These are phyloP conservation scores for Gymnopus androsaceus DNA, from an alignment of 1,284 basidiomycete genomes.

Conservation along the genomic window DNA sequence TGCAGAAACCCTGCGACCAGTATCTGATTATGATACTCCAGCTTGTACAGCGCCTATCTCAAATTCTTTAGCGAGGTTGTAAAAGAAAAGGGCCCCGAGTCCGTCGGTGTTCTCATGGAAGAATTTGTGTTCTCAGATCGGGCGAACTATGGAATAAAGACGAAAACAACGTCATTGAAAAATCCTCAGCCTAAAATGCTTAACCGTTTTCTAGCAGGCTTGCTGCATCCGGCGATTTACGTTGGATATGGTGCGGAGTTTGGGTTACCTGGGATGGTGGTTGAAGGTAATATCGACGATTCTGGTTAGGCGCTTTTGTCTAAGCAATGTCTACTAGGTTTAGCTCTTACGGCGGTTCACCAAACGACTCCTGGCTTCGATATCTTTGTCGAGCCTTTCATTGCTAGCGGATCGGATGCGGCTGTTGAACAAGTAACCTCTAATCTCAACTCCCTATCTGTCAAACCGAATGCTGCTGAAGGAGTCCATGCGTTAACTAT, in stretches of 20 bases:
- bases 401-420: conserved; percentile 6
- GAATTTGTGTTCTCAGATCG: conserved; percentile 58
- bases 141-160: conserved; percentile 44
- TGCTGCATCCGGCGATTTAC: conserved; percentile 70
- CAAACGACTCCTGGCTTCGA: conserved; percentile 19
- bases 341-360: conserved; percentile 47
- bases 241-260: conserved; percentile 67
- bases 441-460: conserved; percentile 20
- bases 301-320: not conserved
- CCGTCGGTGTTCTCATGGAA: conserved; percentile 47
- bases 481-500: conserved; percentile 43
- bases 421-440: conserved; percentile 5
- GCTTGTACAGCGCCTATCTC: conserved; percentile 61
- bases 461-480: conserved; percentile 9
- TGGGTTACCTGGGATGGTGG: conserved; percentile 58
- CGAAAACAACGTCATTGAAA: conserved; percentile 25
- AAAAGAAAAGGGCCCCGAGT: too few species aligned
- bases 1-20: not conserved
- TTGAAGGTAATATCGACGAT: conserved; percentile 49
- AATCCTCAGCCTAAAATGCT: conserved; percentile 55
- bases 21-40: conserved; percentile 24
- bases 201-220: conserved; percentile 55
- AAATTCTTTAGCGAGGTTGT: conserved; percentile 56
- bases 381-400: conserved; percentile 24
- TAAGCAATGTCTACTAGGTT: conserved; percentile 30